These are phyloP conservation scores for Aspergillus incahuasiensis DNA, from an alignment of 495 filamentous ascomycete species.

Conservation along the genomic window DNA sequence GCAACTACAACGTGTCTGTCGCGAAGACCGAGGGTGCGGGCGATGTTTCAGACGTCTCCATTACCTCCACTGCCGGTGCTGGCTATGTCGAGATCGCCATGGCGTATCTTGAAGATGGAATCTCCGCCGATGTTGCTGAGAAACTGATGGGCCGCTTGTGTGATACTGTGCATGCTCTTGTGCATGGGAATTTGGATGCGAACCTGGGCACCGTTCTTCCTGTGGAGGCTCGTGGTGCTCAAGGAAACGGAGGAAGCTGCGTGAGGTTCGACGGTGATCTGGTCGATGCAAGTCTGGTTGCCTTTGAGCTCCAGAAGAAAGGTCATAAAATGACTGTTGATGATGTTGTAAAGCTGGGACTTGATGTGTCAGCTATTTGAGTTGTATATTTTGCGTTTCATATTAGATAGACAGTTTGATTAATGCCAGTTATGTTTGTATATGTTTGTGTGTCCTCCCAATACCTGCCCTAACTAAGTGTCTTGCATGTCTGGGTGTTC, in stretches of 20 bases:
- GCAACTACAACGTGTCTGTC: constrained; percentile 5
- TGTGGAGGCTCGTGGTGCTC: constrained; percentile 19
- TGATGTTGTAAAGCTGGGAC: constrained; percentile 18
- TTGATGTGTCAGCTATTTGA: not conserved
- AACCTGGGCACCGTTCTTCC: not conserved
- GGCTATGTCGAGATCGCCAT: constrained; percentile 11
- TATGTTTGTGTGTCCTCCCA: no score
- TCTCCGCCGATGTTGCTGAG: not conserved
- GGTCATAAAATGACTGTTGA: constrained; percentile 38
- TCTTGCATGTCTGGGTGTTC: no score
- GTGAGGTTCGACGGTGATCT: constrained; percentile 22
- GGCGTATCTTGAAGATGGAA: constrained; percentile 8
- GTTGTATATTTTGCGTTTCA: not conserved
- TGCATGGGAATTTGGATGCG: not conserved
- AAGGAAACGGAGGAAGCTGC: not conserved
- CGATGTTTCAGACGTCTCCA: constrained; percentile 5
- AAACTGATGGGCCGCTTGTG: not conserved
- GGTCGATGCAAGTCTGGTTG: constrained; percentile 20
- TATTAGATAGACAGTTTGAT: not conserved
- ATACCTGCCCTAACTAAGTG: no score
- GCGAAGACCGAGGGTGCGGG: constrained; percentile 4
- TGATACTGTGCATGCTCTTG: not conserved
- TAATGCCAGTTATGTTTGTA: no score
- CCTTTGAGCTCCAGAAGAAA: constrained; percentile 20
- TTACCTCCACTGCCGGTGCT: not conserved